Evolutionary conservation across 768 basidiomycete genomes (phyloP).

Genomic region (Lactarius trivialis): DNA sequence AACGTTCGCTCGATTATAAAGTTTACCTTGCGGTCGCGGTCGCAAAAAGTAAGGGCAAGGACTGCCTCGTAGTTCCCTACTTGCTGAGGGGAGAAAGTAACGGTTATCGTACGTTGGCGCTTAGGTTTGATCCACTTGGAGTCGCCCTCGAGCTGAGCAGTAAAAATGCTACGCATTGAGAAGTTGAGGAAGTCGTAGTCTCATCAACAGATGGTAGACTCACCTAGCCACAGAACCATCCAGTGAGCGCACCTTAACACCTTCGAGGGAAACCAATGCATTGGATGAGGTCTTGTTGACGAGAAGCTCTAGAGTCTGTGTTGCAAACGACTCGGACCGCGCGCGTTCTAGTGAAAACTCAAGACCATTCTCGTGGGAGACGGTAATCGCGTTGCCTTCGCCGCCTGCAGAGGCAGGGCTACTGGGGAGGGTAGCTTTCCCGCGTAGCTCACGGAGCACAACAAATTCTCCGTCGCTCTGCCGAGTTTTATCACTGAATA

Average conservation of each 20-base stretch:
- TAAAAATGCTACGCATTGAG: constrained; percentile 1
- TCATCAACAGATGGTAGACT: not conserved
- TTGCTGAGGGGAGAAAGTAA: constrained; percentile 9
- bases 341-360: constrained; percentile 6
- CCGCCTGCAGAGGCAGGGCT: not conserved
- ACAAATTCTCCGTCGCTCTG: not conserved
- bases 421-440: not conserved
- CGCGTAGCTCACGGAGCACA: constrained; percentile 7
- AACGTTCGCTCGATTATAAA: constrained; percentile 8
- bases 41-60: constrained; percentile 11
- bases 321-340: not conserved
- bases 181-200: not conserved
- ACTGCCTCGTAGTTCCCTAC: constrained; percentile 9
- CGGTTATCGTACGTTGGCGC: not conserved
- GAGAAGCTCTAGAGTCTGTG: not conserved
- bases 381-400: constrained; percentile 4
- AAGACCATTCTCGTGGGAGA: constrained; percentile 17
- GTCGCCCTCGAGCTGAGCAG: constrained; percentile 2
- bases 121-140: not conserved
- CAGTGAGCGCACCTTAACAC: not conserved
- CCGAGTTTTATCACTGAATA: constrained; percentile 1
- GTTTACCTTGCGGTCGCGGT: not conserved
- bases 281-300: constrained; percentile 1
- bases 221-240: not conserved
- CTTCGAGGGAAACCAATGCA: not conserved